Base-by-base conservation (phyloP, 2,329 filamentous ascomycete genomes). In the Zymoseptoria passerinii region DNA sequence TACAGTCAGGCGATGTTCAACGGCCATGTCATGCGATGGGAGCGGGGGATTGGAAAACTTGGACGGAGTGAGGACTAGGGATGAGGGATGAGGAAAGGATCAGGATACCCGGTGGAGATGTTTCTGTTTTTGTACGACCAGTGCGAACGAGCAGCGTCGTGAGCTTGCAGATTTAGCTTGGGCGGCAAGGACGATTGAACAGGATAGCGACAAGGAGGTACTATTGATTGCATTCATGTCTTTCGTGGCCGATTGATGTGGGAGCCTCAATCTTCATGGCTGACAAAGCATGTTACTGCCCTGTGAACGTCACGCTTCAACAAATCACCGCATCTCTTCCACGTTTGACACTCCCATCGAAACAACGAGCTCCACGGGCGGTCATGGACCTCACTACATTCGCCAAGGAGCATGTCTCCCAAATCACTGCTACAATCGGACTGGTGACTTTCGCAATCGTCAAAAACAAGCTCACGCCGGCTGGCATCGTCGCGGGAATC, bases 401-500 rank as follows among this genome's bases (percentile, higher is more conserved):
- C 55, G 63, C 63, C 16, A 56, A 54, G 40, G 50, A 61, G 13
- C 68, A 67, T 55, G 55, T 60, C 50, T 28, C 65, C 50, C 66
- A 72, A 60, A 67, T 72, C 58, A 68, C 65, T 23, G 66, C 65
- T 2, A 71, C 68, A 2, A 58, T 64, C 50, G 64, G 64, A 35
- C 62, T 73, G 8, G 68, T 73, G 66, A 87, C 89, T 16, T 73
- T 70, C 56, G 70, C 69, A 40, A 51, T 92, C 87, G 23, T 60
- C 27, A 66, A 67, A 54, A 67, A 70, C 40, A 73, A 73, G 54
- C 81, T 99, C 48, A 97, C 92, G 0, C 83, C 87, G 0, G 76
- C 80, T 6, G 92, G 92, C 61, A 83, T 96, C 66, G 66, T 87
- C 44, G 82, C 83, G 10, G 92, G 92, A 3, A 78, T 80, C 4